Evolutionary conservation across 441 rosid genomes (phyloP).

Genomic region (Brassica hybrid): DNA sequence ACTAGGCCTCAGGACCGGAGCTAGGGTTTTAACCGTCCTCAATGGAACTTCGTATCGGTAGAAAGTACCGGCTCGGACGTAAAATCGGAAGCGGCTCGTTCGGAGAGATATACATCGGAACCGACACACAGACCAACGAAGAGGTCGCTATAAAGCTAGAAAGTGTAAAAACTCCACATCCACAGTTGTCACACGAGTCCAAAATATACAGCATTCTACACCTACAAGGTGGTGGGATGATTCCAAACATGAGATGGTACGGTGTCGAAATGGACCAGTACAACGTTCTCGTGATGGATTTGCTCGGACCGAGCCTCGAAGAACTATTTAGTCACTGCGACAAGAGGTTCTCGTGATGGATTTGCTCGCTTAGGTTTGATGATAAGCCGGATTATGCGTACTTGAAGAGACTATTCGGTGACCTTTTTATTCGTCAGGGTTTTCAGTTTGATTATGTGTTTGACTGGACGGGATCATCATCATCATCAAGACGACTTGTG

Average conservation of each 20-base stretch:
- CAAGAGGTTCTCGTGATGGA: conserved; percentile 76
- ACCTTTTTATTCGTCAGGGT: conserved; percentile 90
- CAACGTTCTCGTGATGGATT: conserved; percentile 89
- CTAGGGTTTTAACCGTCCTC: conserved; percentile 37
- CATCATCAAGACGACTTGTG: conserved; percentile 22
- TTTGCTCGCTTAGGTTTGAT: conserved; percentile 85
- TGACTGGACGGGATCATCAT: conserved; percentile 78
- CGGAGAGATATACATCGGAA: conserved; percentile 91
- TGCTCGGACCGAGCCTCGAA: conserved; percentile 95
- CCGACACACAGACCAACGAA: conserved; percentile 84
- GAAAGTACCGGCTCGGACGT: conserved; percentile 79
- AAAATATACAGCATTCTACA: conserved; percentile 71
- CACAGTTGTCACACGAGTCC: conserved; percentile 81
- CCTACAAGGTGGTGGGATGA: conserved; percentile 78
- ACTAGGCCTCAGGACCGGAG: background rate
- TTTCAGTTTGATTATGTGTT: conserved; percentile 91
- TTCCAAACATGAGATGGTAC: conserved; percentile 86
- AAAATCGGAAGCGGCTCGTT: conserved; percentile 96
- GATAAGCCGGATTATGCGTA: conserved; percentile 93
- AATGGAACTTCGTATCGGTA: conserved; percentile 81
- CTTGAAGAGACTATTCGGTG: conserved; percentile 82
- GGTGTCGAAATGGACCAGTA: conserved; percentile 80
- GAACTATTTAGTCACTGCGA: conserved; percentile 80
- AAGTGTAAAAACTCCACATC: conserved; percentile 79
- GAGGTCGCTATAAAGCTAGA: conserved; percentile 95